phyloP scores from a whole-genome alignment of 192 early-diverging fungal genomes.

The Rhizophagus clarus region DNA sequence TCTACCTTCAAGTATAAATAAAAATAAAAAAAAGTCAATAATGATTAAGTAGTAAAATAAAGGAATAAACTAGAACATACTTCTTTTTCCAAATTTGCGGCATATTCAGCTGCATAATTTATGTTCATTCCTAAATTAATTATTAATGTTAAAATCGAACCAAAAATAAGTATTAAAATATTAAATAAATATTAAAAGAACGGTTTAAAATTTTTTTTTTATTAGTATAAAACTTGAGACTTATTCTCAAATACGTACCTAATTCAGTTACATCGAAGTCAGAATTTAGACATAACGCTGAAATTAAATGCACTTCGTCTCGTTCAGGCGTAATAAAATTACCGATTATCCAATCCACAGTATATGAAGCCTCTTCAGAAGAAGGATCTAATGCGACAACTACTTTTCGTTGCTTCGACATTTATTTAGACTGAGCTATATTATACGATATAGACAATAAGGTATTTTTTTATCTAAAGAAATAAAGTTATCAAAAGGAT shows the following conservation, averaged over 20 bases:
- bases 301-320: slow-evolving; percentile 37
- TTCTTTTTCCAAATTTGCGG: slow-evolving; percentile 29
- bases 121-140: slow-evolving; percentile 17
- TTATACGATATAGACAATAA: background rate
- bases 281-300: slow-evolving; percentile 32
- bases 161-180: background rate
- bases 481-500: too few relatives aligned
- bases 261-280: slow-evolving; percentile 36
- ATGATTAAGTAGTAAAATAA: background rate
- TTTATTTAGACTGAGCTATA: background rate
- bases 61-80: background rate
- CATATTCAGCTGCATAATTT: slow-evolving; percentile 14
- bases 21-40: background rate
- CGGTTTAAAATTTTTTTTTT: too few relatives aligned
- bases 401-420: slow-evolving; percentile 11
- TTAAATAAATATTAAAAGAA: background rate
- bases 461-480: too few relatives aligned
- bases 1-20: background rate
- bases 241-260: slow-evolving; percentile 1
- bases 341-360: slow-evolving; percentile 42
- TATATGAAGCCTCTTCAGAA: slow-evolving; percentile 39
- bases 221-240: too few relatives aligned
- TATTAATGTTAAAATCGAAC: too few relatives aligned
- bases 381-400: slow-evolving; percentile 45
- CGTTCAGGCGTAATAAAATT: slow-evolving; percentile 39